A percentile compares a stretch with the other conserved stretches of the same genome.
phyloP scores from a whole-genome alignment of 495 filamentous ascomycete genomes.

The Talaromyces adpressus region DNA sequence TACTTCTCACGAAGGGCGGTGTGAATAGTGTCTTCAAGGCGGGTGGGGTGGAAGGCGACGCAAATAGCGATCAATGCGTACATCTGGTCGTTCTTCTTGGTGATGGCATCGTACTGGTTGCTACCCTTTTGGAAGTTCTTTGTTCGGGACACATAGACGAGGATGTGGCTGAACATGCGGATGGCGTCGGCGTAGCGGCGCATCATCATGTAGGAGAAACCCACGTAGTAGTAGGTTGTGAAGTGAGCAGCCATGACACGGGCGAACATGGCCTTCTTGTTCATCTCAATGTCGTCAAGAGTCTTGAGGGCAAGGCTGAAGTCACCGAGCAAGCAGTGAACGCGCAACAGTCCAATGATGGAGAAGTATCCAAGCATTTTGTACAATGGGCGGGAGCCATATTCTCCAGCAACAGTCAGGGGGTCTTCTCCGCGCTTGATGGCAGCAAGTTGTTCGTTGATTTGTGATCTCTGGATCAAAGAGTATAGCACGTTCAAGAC shows the following conservation, averaged over 20 bases:
- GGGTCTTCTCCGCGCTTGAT: slow-evolving; percentile 92
- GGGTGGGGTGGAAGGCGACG: slow-evolving; percentile 92
- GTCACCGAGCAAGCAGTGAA: slow-evolving; percentile 94
- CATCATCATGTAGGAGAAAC: slow-evolving; percentile 99
- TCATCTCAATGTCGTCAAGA: slow-evolving; percentile 97
- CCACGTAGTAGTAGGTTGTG: slow-evolving; percentile 99
- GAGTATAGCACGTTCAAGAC: slow-evolving; percentile 99
- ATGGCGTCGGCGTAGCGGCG: slow-evolving; percentile 97
- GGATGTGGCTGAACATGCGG: slow-evolving; percentile 98
- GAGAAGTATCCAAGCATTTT: slow-evolving; percentile 99
- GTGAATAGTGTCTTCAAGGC: slow-evolving; percentile 98
- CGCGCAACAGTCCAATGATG: slow-evolving; percentile 92
- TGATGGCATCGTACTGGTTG: slow-evolving; percentile 93
- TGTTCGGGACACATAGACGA: slow-evolving; percentile 96
- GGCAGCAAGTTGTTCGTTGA: slow-evolving; percentile 90
- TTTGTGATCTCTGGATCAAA: slow-evolving; percentile 94
- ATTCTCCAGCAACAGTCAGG: slow-evolving; percentile 78
- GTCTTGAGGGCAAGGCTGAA: slow-evolving; percentile 98
- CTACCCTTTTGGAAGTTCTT: slow-evolving; percentile 99
- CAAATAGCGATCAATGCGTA: slow-evolving; percentile 98
- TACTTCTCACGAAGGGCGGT: slow-evolving; percentile 97
- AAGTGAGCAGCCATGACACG: slow-evolving; percentile 99
- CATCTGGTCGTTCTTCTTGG: slow-evolving; percentile 99
- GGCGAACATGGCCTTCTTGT: slow-evolving; percentile 99
- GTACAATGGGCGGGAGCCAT: slow-evolving; percentile 86